phyloP scores from a whole-genome alignment of 352 stramenopile species.

The Pythium dissotocum region DNA sequence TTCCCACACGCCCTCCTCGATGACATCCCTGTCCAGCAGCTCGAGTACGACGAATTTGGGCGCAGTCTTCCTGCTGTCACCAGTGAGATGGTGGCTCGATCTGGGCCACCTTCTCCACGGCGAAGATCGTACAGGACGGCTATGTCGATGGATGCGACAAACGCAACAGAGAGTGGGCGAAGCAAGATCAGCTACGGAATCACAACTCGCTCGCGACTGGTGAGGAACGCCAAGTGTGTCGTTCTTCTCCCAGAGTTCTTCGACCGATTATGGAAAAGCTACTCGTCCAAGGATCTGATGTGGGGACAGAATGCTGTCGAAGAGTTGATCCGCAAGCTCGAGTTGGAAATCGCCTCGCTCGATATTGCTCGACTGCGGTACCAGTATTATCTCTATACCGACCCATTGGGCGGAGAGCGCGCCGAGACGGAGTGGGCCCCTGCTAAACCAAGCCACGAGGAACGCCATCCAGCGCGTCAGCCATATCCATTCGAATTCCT shows the following conservation, averaged over 20 bases:
- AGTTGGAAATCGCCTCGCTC: conserved; percentile 67
- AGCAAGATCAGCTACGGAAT: conserved; percentile 74
- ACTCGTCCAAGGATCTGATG: conserved; percentile 78
- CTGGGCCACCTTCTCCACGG: conserved; percentile 36
- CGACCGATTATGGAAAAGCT: conserved; percentile 74
- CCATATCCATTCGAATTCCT: conserved; percentile 72
- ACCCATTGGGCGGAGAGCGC: conserved; percentile 66
- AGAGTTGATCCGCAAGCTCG: conserved; percentile 73
- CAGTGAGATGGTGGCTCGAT: conserved; percentile 38
- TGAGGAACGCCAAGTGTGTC: conserved; percentile 75
- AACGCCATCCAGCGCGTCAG: conserved; percentile 35
- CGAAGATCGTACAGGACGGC: conserved; percentile 39
- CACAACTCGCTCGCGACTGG: conserved; percentile 73
- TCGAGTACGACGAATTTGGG: conserved; percentile 87
- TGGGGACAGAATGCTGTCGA: conserved; percentile 73
- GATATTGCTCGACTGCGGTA: conserved; percentile 83
- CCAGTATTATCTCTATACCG: conserved; percentile 80
- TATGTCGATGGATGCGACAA: conserved; percentile 53
- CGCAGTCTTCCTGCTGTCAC: conserved; percentile 60
- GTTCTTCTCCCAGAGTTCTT: conserved; percentile 88
- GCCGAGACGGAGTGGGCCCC: conserved; percentile 49
- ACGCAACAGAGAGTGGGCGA: conserved; percentile 66
- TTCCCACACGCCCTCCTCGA: conserved; percentile 82
- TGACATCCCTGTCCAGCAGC: conserved; percentile 66
- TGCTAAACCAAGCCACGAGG: conserved; percentile 33